A percentile compares a stretch with the other conserved stretches of the same genome.
phyloP scores from a whole-genome alignment of 2,329 filamentous ascomycete genomes.

The Claviceps capensis region DNA sequence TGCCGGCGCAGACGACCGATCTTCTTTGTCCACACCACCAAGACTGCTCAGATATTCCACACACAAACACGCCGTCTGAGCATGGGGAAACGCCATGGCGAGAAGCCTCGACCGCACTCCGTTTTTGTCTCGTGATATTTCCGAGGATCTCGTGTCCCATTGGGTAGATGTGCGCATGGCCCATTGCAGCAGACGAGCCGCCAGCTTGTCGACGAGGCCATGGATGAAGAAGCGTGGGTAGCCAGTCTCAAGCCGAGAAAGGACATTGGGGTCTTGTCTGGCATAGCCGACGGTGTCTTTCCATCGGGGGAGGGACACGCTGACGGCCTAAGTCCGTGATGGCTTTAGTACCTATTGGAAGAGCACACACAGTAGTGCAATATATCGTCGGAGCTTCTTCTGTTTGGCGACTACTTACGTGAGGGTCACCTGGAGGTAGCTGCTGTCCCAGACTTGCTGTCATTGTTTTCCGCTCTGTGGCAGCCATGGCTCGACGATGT shows the following conservation, averaged over 20 bases:
- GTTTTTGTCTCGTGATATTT: not conserved
- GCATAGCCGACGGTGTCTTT: constrained; percentile 14
- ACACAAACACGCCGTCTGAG: constrained; percentile 2
- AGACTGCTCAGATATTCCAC: constrained; percentile 10
- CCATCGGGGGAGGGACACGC: constrained; percentile 19
- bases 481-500: not conserved
- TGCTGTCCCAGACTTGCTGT: not conserved
- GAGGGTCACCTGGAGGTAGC: not conserved
- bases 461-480: not conserved
- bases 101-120: not conserved
- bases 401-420: not conserved
- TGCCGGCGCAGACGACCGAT: not conserved
- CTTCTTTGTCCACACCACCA: not conserved
- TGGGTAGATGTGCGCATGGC: not conserved
- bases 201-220: constrained; percentile 11
- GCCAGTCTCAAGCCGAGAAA: constrained; percentile 12
- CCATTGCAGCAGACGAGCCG: constrained; percentile 10
- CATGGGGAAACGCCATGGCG: constrained; percentile 9
- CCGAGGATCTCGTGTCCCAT: not conserved
- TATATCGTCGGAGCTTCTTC: too few relatives aligned
- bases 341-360: not conserved
- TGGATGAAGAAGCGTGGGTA: constrained; percentile 17
- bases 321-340: constrained; percentile 11
- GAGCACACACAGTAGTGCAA: not conserved
- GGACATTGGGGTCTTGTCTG: constrained; percentile 9